These are phyloP conservation scores for Populus hybrid DNA, from an alignment of 441 rosid genomes.

Conservation along the genomic window DNA sequence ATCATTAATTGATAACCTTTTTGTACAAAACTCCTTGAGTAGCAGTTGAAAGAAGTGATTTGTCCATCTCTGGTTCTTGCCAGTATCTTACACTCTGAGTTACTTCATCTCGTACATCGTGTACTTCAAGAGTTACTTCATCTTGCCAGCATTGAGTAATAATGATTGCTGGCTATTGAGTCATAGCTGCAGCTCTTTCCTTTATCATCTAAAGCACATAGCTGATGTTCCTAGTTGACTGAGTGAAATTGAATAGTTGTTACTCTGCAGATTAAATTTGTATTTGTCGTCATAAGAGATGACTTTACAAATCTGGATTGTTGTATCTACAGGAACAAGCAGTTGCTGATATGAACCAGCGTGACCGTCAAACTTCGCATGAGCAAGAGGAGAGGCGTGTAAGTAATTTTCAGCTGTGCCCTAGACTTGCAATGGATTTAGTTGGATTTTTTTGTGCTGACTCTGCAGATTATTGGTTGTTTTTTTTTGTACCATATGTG, in stretches of 20 bases:
- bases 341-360: slow-evolving; percentile 90
- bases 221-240: background rate
- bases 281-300: background rate
- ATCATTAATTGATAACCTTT: background rate
- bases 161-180: background rate
- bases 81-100: background rate
- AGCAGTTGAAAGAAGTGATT: no score
- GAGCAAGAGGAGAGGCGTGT: slow-evolving; percentile 93
- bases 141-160: background rate
- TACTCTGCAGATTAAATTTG: background rate
- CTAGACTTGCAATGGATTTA: background rate
- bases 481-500: background rate
- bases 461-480: background rate
- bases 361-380: slow-evolving; percentile 62
- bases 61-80: background rate
- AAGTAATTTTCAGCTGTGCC: slow-evolving; percentile 30
- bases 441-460: background rate
- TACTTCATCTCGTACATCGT: no score
- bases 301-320: slow-evolving; percentile 16
- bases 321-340: slow-evolving; percentile 66
- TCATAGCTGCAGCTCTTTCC: background rate
- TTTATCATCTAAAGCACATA: background rate
- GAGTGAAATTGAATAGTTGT: background rate
- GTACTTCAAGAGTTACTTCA: background rate
- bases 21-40: background rate